Evolutionary conservation across 129 eudicot species (phyloP).

Genomic region (Dittrichia graveolens): DNA sequence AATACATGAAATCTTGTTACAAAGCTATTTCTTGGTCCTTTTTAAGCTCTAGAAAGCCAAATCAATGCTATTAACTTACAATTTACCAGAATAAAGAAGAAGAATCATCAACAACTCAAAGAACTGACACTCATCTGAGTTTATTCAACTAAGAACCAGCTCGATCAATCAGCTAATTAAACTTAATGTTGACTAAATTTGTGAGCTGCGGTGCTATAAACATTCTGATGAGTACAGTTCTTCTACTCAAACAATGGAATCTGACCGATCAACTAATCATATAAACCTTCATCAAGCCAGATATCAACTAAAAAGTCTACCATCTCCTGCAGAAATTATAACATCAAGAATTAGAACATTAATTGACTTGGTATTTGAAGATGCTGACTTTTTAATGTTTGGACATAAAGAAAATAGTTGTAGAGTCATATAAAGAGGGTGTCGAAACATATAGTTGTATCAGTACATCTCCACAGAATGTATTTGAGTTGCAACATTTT

Average conservation of each 20-base stretch:
- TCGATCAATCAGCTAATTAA: constrained; percentile 20
- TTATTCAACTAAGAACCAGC: constrained; percentile 18
- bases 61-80: constrained; percentile 20
- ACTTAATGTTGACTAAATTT: constrained; percentile 19
- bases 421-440: too few relatives aligned
- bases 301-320: constrained; percentile 80
- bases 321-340: constrained; percentile 62
- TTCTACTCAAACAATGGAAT: constrained; percentile 25
- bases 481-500: too few relatives aligned
- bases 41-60: constrained; percentile 32
- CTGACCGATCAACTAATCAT: constrained; percentile 43
- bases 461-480: too few relatives aligned
- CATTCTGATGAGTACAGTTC: constrained; percentile 18
- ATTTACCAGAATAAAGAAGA: not conserved
- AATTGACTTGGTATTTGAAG: not conserved
- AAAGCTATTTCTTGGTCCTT: constrained; percentile 21
- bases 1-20: constrained; percentile 28
- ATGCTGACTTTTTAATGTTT: constrained; percentile 1
- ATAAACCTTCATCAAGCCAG: constrained; percentile 80
- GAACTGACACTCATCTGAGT: constrained; percentile 15
- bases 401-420: too few relatives aligned
- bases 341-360: constrained; percentile 1
- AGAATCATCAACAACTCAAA: constrained; percentile 21
- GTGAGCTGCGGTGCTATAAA: constrained; percentile 26
- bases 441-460: too few relatives aligned